Percentiles rank a stretch among this genome's conserved stretches.
Evolutionary conservation across 2,329 filamentous ascomycete genomes (phyloP).

Genomic region (Chrysoporthe deuterocubensis): DNA sequence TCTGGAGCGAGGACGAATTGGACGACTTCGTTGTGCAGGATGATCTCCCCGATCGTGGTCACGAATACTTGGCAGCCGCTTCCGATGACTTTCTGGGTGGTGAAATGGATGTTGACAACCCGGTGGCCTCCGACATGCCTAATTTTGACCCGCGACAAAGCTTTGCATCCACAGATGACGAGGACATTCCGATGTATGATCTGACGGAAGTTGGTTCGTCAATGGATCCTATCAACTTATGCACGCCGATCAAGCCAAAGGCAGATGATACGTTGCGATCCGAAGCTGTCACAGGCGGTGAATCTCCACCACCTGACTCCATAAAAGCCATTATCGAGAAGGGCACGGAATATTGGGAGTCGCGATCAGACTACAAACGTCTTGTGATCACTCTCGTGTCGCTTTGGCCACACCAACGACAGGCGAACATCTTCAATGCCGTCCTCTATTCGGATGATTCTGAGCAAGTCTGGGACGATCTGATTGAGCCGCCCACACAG

Average conservation of each 20-base stretch:
- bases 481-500: neutral
- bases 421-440: slow-evolving; percentile 14
- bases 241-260: slow-evolving; percentile 12
- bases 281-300: neutral
- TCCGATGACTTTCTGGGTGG: slow-evolving; percentile 17
- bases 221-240: neutral
- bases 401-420: slow-evolving; percentile 11
- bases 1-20: slow-evolving; percentile 45
- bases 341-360: slow-evolving; percentile 28
- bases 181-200: slow-evolving; percentile 21
- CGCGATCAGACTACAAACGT: slow-evolving; percentile 18
- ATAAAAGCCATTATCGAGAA: slow-evolving; percentile 21
- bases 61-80: slow-evolving; percentile 15
- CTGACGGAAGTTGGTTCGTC: slow-evolving; percentile 19
- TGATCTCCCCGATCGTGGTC: slow-evolving; percentile 29
- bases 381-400: slow-evolving; percentile 29
- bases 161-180: slow-evolving; percentile 7
- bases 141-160: slow-evolving; percentile 1
- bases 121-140: neutral
- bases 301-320: neutral
- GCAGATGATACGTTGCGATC: neutral
- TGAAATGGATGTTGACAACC: slow-evolving; percentile 27
- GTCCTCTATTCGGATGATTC: neutral
- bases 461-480: slow-evolving; percentile 17
- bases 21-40: slow-evolving; percentile 56